These are phyloP conservation scores for Marsdenia floribunda DNA, from an alignment of 257 asterid genomes.

Conservation along the genomic window DNA sequence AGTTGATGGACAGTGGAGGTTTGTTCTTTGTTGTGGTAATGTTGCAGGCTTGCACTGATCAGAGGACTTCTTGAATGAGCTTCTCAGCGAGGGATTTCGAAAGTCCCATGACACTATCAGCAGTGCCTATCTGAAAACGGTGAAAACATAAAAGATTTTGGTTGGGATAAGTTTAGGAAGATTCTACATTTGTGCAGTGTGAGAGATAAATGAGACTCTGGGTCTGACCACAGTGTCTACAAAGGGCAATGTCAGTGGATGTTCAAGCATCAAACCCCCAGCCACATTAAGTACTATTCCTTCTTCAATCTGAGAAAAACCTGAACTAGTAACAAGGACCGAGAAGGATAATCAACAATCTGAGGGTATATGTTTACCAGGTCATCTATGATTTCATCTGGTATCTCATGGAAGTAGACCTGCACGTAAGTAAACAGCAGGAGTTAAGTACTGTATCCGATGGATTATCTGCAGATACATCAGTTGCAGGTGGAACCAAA, in stretches of 20 bases:
- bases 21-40: not conserved
- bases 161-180: not conserved
- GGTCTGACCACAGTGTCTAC: conserved; percentile 68
- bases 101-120: conserved; percentile 84
- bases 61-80: conserved; percentile 58
- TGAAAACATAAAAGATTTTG: not conserved
- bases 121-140: conserved; percentile 59
- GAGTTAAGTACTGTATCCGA: not conserved
- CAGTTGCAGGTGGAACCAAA: not conserved
- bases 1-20: not conserved
- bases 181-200: not conserved
- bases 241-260: conserved; percentile 70
- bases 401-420: conserved; percentile 88
- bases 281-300: conserved; percentile 68
- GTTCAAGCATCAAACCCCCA: conserved; percentile 95
- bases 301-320: conserved; percentile 60
- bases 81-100: conserved; percentile 63
- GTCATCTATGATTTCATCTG: conserved; percentile 63
- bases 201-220: conserved; percentile 12
- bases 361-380: conserved; percentile 42
- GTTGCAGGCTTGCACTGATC: conserved; percentile 12
- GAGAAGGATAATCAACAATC: conserved; percentile 13
- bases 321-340: conserved; percentile 15
- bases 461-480: not conserved
- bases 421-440: conserved; percentile 18